A percentile compares a stretch with the other conserved stretches of the same genome.
These are phyloP conservation scores for Blastobotrys niveus DNA, from an alignment of 1,139 yeast species.

Conservation along the genomic window DNA sequence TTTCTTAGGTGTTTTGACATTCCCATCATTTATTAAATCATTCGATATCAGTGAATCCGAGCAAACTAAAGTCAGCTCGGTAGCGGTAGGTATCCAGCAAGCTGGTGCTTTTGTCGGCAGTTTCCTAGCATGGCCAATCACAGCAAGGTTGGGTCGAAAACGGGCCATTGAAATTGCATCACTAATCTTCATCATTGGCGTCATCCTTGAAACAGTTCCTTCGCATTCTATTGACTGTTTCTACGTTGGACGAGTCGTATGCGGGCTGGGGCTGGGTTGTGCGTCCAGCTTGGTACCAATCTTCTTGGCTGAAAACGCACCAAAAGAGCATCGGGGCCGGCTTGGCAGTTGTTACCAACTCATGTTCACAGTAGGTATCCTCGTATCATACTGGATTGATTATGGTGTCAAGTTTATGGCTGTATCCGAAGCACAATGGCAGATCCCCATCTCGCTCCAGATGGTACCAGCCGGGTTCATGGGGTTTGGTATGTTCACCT, in stretches of 20 bases:
- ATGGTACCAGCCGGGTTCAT: slow-evolving; percentile 42
- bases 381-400: slow-evolving; percentile 29
- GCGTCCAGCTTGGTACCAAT: slow-evolving; percentile 61
- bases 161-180: slow-evolving; percentile 38
- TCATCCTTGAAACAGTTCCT: slow-evolving; percentile 25
- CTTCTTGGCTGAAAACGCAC: slow-evolving; percentile 60
- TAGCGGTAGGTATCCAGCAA: slow-evolving; percentile 43
- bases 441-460: slow-evolving; percentile 37
- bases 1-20: slow-evolving; percentile 40
- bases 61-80: slow-evolving; percentile 28
- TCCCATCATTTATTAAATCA: slow-evolving; percentile 35
- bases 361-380: slow-evolving; percentile 46
- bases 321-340: slow-evolving; percentile 51
- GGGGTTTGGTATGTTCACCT: slow-evolving; percentile 42
- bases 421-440: slow-evolving; percentile 20
- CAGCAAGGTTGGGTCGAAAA: slow-evolving; percentile 40
- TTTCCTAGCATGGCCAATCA: slow-evolving; percentile 40
- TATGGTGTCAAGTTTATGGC: slow-evolving; percentile 28
- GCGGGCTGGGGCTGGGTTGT: slow-evolving; percentile 61
- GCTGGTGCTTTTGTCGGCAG: slow-evolving; percentile 48
- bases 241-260: slow-evolving; percentile 48
- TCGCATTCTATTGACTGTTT: slow-evolving; percentile 20
- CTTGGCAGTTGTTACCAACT: slow-evolving; percentile 29
- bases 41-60: slow-evolving; percentile 35
- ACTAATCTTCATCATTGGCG: slow-evolving; percentile 41